Base-by-base conservation (phyloP, 2,329 filamentous ascomycete genomes). In the Westerdykella ornata region DNA sequence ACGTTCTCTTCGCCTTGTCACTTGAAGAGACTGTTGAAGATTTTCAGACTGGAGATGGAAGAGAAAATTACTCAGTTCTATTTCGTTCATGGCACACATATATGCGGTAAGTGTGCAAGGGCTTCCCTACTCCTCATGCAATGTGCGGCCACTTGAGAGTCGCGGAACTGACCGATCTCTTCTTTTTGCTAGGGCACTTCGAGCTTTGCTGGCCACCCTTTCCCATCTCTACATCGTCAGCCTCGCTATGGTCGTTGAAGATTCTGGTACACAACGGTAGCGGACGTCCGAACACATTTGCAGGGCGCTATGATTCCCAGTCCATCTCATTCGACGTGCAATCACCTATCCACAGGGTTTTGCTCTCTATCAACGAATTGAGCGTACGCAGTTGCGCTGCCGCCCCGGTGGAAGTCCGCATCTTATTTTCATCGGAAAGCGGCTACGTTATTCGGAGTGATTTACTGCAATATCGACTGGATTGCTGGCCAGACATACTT, bases 401-500 rank as follows among this genome's bases (percentile, higher is more conserved):
- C 20, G 17, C 3, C 2, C 28, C 43, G 11, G 34, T 45, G 4
- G 12, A 35, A 4, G 28, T 43, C 13, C 43, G 34, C 5, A 32
- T 46, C n/a, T 18, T 46, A 4, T 43, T 46, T 19, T 19, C 41
- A 4, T 30, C 29, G 3, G 30, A 8, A 12, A 22, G 12, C 22
- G 44, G 44, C 1, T 44, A 37, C 22, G 35, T 43, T 3, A 31
- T 31, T 13, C 28, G 44, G 13, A 18, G n/a, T 22, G 44, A 46
- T 34, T 43, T 43, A 17, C 15, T 46, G 4, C 31, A 43, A 20
- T 37, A 46, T 15, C 40, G 44, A 8, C 37, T 46, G 14, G 37
- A 46, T 29, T 36, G 33, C 15, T 40, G 19, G 12, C 26, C 13
- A 12, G 14, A 35, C 30, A 26, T 46, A 16, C 16, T 12, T 15